Conservation (phyloP, 768 basidiomycete species). For the Russula ochroleuca region DNA sequence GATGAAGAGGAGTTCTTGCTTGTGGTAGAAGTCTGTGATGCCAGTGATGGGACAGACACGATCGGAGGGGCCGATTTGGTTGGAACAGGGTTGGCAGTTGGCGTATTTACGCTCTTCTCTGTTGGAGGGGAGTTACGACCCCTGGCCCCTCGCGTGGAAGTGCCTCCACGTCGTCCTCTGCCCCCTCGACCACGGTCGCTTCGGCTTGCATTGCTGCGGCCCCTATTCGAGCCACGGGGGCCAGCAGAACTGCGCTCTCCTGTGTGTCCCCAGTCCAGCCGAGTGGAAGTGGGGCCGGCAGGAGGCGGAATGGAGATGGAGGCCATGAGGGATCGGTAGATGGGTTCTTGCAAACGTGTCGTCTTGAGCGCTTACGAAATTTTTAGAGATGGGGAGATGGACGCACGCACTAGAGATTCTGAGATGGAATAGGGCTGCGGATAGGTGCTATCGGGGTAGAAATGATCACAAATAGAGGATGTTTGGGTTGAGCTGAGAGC, state of each 20-base stretch:
- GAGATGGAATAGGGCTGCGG: background rate
- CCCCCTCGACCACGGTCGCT: slow-evolving; percentile 30
- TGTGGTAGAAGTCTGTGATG: background rate
- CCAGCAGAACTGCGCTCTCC: slow-evolving; percentile 47
- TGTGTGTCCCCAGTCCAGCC: slow-evolving; percentile 44
- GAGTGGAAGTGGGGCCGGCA: slow-evolving; percentile 35
- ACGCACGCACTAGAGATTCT: slow-evolving; percentile 1
- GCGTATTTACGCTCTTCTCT: slow-evolving; percentile 16
- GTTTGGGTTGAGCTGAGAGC: background rate
- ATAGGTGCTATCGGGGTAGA: background rate
- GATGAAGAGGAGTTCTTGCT: slow-evolving; percentile 16
- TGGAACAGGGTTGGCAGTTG: background rate
- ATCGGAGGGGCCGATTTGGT: background rate
- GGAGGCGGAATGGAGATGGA: slow-evolving; percentile 37
- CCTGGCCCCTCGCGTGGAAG: slow-evolving; percentile 34
- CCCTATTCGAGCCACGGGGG: slow-evolving; percentile 43
- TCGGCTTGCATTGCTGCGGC: slow-evolving; percentile 24
- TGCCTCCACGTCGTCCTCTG: slow-evolving; percentile 33
- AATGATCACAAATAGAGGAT: slow-evolving; percentile 9
- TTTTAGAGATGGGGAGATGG: background rate
- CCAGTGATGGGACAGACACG: slow-evolving; percentile 5
- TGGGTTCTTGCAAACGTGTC: slow-evolving; percentile 10
- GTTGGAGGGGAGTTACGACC: slow-evolving; percentile 32
- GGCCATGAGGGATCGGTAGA: slow-evolving; percentile 37
- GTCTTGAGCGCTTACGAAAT: background rate